Evolutionary conservation across 1,139 yeast species (phyloP).

Genomic region (Yamadazyma epiphylla): DNA sequence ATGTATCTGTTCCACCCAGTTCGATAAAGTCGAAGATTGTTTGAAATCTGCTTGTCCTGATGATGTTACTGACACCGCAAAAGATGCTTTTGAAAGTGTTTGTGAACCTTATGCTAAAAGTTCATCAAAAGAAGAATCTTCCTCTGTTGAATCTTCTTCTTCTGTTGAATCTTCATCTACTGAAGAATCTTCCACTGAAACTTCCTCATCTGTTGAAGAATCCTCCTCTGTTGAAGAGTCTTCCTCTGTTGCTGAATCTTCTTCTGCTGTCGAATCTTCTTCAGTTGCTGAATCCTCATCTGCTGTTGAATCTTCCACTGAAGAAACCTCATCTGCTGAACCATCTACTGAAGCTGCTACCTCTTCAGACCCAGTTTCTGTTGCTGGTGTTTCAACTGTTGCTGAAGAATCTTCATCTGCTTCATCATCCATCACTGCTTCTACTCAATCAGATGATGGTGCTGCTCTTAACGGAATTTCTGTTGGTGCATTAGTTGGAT

Average conservation of each 20-base stretch:
- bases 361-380: slow-evolving; percentile 3
- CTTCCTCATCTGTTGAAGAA: slow-evolving; percentile 9
- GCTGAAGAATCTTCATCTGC: slow-evolving; percentile 8
- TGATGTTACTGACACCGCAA: slow-evolving; percentile 55
- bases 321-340: slow-evolving; percentile 8
- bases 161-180: slow-evolving; percentile 26
- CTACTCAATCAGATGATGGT: slow-evolving; percentile 16
- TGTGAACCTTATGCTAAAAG: slow-evolving; percentile 40
- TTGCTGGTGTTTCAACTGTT: slow-evolving; percentile 7
- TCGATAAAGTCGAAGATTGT: slow-evolving; percentile 52
- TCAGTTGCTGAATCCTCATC: slow-evolving; percentile 6
- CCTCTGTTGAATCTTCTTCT: slow-evolving; percentile 26
- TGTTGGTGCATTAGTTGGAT: slow-evolving; percentile 44
- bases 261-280: slow-evolving; percentile 6
- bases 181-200: slow-evolving; percentile 19
- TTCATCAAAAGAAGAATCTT: slow-evolving; percentile 18
- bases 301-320: slow-evolving; percentile 3
- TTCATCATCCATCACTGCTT: slow-evolving; percentile 14
- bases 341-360: slow-evolving; percentile 5
- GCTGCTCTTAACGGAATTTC: slow-evolving; percentile 35
- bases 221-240: slow-evolving; percentile 4
- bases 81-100: slow-evolving; percentile 48
- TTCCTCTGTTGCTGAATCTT: slow-evolving; percentile 3
- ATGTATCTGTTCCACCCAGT: slow-evolving; percentile 62
- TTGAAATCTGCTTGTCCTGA: slow-evolving; percentile 63